Evolutionary conservation across 1,139 yeast species (phyloP).

Genomic region (Protomyces macrosporus): DNA sequence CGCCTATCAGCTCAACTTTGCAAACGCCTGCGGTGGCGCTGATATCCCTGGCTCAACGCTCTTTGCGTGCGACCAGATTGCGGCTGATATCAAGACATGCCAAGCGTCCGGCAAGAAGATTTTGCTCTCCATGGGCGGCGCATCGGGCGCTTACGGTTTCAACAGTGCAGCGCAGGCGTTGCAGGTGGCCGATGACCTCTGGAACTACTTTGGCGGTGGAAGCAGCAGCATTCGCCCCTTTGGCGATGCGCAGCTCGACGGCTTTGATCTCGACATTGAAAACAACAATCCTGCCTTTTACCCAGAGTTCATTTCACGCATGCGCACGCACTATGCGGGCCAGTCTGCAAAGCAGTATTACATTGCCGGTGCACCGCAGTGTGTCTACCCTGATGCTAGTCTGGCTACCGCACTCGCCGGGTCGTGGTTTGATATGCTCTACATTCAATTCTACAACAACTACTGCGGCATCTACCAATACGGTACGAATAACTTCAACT

Average conservation of each 20-base stretch:
- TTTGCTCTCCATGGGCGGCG: constrained; percentile 82
- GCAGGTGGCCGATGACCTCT: constrained; percentile 64
- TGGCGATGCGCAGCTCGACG: constrained; percentile 61
- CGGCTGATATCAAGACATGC: constrained; percentile 68
- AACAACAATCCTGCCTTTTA: constrained; percentile 50
- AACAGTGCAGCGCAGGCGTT: constrained; percentile 56
- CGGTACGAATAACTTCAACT: constrained; percentile 59
- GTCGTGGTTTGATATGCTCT: constrained; percentile 73
- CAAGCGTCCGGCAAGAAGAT: constrained; percentile 73
- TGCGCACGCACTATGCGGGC: constrained; percentile 53
- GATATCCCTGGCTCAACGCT: constrained; percentile 36
- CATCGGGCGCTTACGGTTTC: constrained; percentile 74
- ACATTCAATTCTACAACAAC: constrained; percentile 90
- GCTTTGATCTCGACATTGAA: constrained; percentile 70
- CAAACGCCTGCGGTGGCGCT: constrained; percentile 47
- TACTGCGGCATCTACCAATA: constrained; percentile 48
- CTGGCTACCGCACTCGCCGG: constrained; percentile 61
- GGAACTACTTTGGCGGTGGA: constrained; percentile 87
- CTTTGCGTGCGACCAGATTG: constrained; percentile 40
- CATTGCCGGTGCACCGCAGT: constrained; percentile 92
- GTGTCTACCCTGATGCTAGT: constrained; percentile 84
- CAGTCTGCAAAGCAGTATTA: constrained; percentile 52
- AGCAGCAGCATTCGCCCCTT: constrained; percentile 62
- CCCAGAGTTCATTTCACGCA: constrained; percentile 48
- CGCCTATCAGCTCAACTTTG: constrained; percentile 56